A percentile compares a stretch with the other conserved stretches of the same genome.
These are phyloP conservation scores for Aspergillus avenaceus DNA, from an alignment of 495 filamentous ascomycete species.

Conservation along the genomic window DNA sequence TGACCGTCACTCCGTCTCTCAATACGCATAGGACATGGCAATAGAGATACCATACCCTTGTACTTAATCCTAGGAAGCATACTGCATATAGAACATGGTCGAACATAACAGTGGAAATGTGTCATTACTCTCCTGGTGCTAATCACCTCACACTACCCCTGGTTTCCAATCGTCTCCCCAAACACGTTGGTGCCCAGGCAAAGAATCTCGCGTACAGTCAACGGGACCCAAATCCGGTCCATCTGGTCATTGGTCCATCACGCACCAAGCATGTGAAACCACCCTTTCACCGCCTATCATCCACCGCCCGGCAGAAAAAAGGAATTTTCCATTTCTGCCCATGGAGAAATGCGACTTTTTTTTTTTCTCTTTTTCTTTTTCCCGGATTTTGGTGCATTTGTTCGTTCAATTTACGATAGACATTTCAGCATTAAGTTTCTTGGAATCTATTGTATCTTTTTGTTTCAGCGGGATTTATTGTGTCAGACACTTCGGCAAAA, in stretches of 20 bases:
- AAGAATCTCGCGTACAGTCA: no score
- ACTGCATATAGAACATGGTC: no score
- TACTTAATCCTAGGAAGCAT: no score
- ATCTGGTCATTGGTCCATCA: no score
- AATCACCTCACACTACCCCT: no score
- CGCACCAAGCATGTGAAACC: neutral
- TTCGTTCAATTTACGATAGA: neutral
- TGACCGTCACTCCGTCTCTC: neutral
- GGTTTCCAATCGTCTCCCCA: neutral
- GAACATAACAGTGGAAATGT: no score
- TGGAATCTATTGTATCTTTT: neutral
- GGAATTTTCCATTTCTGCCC: conserved; percentile 13
- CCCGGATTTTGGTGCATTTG: neutral
- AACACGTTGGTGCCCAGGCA: no score
- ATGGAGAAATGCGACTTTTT: no score
- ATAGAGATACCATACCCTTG: neutral
- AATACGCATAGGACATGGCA: neutral
- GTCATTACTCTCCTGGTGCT: no score
- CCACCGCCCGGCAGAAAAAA: conserved; percentile 21
- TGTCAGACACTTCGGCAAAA: conserved; percentile 14
- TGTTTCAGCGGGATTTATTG: neutral
- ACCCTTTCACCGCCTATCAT: conserved; percentile 1
- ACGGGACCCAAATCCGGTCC: no score
- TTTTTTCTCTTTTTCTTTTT: no score
- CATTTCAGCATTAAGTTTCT: neutral